These are phyloP conservation scores for Lipomyces yamadae DNA, from an alignment of 805 yeast species.

Conservation along the genomic window DNA sequence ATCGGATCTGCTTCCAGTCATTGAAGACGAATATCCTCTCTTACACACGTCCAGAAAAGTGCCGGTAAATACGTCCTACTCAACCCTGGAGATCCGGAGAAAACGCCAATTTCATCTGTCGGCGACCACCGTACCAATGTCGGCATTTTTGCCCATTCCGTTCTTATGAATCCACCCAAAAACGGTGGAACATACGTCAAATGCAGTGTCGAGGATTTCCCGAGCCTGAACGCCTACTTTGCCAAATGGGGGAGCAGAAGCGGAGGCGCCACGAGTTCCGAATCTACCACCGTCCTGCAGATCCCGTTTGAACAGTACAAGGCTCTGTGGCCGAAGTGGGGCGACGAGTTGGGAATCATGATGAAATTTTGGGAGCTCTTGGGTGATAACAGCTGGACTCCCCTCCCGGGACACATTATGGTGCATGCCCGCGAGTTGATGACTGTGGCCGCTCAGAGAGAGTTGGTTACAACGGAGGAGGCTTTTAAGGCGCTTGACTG, in stretches of 20 bases:
- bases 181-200: background rate
- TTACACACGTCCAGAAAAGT: background rate
- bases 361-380: background rate
- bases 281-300: background rate
- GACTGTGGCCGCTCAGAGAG: background rate
- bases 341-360: background rate
- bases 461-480: background rate
- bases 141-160: background rate
- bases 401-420: background rate
- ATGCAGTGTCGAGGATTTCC: background rate
- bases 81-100: background rate
- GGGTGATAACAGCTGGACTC: background rate
- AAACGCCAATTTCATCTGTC: background rate
- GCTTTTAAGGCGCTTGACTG: background rate
- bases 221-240: background rate
- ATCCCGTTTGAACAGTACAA: background rate
- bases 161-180: background rate
- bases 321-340: background rate
- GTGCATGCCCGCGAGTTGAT: background rate
- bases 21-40: background rate
- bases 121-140: slow-evolving; percentile 3
- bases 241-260: background rate
- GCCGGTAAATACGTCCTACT: background rate
- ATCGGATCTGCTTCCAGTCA: background rate
- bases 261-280: background rate